Evolutionary conservation across 2,329 filamentous ascomycete species (phyloP).

Genomic region (Xylariales sp.): DNA sequence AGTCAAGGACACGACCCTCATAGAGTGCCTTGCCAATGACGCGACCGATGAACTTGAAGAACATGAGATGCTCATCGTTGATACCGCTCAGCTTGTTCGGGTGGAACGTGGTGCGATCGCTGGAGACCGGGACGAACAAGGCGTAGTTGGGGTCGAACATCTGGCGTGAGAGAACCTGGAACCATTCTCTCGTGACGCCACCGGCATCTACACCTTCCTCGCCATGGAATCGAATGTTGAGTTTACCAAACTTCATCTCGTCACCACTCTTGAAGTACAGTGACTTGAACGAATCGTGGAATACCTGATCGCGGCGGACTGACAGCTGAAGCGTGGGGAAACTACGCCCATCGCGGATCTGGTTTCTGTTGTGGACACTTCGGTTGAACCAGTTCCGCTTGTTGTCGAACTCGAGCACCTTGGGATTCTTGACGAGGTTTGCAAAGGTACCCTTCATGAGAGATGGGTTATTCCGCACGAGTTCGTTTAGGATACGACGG

Average conservation of each 20-base stretch:
- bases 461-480: slow-evolving; percentile 94
- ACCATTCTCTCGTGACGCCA: slow-evolving; percentile 97
- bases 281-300: slow-evolving; percentile 97
- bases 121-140: slow-evolving; percentile 92
- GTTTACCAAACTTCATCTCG: slow-evolving; percentile 98
- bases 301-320: slow-evolving; percentile 90
- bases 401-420: slow-evolving; percentile 98
- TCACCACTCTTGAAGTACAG: slow-evolving; percentile 94
- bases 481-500: slow-evolving; percentile 94
- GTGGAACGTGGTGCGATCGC: slow-evolving; percentile 97
- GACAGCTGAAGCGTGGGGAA: slow-evolving; percentile 75
- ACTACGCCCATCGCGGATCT: slow-evolving; percentile 58
- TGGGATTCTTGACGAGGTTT: slow-evolving; percentile 94
- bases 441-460: slow-evolving; percentile 98
- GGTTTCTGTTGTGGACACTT: slow-evolving; percentile 75
- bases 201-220: slow-evolving; percentile 98
- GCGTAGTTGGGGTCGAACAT: slow-evolving; percentile 99
- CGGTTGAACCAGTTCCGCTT: slow-evolving; percentile 99
- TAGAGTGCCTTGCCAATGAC: slow-evolving; percentile 98
- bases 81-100: slow-evolving; percentile 91
- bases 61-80: slow-evolving; percentile 93
- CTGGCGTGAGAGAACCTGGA: slow-evolving; percentile 91
- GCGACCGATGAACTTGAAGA: slow-evolving; percentile 99
- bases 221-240: slow-evolving; percentile 94
- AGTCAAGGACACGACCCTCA: slow-evolving; percentile 91